Evolutionary conservation across 129 eudicot species (phyloP), one percentile per base, ranked within the genome.

Genomic region (Heracleum sosnowskyi): DNA sequence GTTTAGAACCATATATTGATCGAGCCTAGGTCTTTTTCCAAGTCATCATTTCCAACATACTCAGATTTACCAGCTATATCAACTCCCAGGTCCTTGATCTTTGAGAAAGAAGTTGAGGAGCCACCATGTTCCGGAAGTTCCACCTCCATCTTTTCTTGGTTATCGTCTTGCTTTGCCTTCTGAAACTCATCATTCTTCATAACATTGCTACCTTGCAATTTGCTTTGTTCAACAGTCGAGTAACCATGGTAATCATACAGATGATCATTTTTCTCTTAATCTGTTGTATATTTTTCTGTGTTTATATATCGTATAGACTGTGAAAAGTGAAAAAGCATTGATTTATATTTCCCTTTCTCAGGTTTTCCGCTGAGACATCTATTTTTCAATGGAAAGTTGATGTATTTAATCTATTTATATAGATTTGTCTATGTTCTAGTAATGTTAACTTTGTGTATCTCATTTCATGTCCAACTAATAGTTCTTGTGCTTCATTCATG

Each of bases 61-160:
- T 75, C 75, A 28, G 75, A 75, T 24, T 60, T 16, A 20, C 45
- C 29, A 0, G 87, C 72, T 44, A 44, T 11, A 0, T 79, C 77
- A 18, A 80, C 51, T 57, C 85, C 85, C 0, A 84, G 85, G 28
- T 88, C 91, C 39, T 36, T n/a, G n/a, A 71, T 70, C 33, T 75
- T 79, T 39, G 76, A 37, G 40, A 37, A 2, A 37, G 5, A 37
- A 37, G 40, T 37, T 37, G 81, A 53, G 5, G 93, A 85, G 60
- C 87, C 96, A 26, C 86, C 96, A 12, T 90, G 78, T 79, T 88
- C 97, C 7, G 91, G 96, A 72, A 92, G 64, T 45, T 85, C 79
- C 5, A 85, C 81, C 22, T 82, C 85, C 73, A 90, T 73, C 44
- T 85, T 79, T 55, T 82, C 77, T 83, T 81, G 63, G 22, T 79